Evolutionary conservation across 1,284 basidiomycete genomes (phyloP), one percentile per base, ranked within the genome.

Genomic region (Hymenochaete sp.): DNA sequence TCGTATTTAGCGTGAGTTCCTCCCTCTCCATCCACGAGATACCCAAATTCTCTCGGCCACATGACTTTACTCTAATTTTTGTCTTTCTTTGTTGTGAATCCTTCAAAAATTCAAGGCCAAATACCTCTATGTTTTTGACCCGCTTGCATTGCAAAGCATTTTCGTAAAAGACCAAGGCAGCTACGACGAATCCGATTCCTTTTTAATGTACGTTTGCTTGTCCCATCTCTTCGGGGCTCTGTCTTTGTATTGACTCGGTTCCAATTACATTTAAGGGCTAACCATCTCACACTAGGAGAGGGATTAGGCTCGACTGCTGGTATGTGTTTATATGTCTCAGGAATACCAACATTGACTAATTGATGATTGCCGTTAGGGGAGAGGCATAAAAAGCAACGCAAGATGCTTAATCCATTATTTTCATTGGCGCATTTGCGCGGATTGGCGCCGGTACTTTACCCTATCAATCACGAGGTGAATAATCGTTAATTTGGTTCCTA

Each of bases 351-450:
- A n/a, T n/a, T n/a, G n/a, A n/a, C n/a, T n/a, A n/a, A n/a, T n/a
- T n/a, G n/a, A n/a, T n/a, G n/a, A n/a, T n/a, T n/a, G n/a, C n/a
- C n/a, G n/a, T n/a, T 31, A 59, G 58, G 56, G 27, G 53, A 54
- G 13, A 38, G 50, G 2, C 56, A 59, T 46, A 52, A 48, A 27
- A 50, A 48, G 5, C 56, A 60, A 33, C 53, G 56, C 8, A 57
- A 58, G 47, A 52, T 61, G 45, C 52, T 62, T 7, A 59, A 53
- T 31, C 59, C 60, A 1, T 66, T 67, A 1, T 75, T 75, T 52
- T 68, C 69, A 3, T 60, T 61, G 5, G 57, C 60, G 4, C 66
- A 72, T 42, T 61, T 73, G 55, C 65, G 69, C 1, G 55, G 59
- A 13, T 61, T 73, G 55, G 59, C 67, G 27, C 66, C 65, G 1